Percentiles rank a stretch among this genome's conserved stretches.
Evolutionary conservation across 1,284 basidiomycete species (phyloP).

Genomic region (Apiotrichum sp.): DNA sequence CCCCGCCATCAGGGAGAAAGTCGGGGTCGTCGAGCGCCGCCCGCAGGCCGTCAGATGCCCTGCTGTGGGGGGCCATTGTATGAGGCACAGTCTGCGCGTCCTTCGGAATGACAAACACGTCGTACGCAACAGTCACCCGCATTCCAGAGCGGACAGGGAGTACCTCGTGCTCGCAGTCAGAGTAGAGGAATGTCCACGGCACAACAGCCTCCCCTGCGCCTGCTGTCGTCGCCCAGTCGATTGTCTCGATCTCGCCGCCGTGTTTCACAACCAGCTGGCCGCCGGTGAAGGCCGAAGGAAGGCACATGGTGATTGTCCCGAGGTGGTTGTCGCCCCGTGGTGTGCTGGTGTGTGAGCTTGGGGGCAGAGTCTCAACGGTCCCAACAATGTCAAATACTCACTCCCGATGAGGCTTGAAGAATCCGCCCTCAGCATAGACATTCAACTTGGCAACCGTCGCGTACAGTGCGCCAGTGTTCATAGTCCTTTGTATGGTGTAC

Average conservation of each 20-base stretch:
- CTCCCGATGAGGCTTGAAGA: slow-evolving; percentile 23
- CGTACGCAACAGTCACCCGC: slow-evolving; percentile 48
- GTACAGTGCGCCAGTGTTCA: slow-evolving; percentile 1
- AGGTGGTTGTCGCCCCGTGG: slow-evolving; percentile 14
- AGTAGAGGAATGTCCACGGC: slow-evolving; percentile 39
- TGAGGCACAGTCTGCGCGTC: too few relatives aligned
- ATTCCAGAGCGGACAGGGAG: slow-evolving; percentile 46
- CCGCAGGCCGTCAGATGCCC: too few relatives aligned
- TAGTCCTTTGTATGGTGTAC: background rate
- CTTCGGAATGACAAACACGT: slow-evolving; percentile 26
- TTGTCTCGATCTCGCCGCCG: slow-evolving; percentile 1
- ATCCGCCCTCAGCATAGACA: slow-evolving; percentile 15
- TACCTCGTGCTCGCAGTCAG: slow-evolving; percentile 52
- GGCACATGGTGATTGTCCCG: slow-evolving; percentile 19
- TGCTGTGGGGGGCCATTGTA: too few relatives aligned
- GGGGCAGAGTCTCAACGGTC: background rate
- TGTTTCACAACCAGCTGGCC: slow-evolving; percentile 21
- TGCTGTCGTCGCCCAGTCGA: slow-evolving; percentile 11
- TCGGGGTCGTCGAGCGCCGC: slow-evolving; percentile 2
- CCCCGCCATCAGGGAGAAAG: slow-evolving; percentile 29
- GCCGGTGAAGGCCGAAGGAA: slow-evolving; percentile 17
- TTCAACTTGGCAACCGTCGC: slow-evolving; percentile 16
- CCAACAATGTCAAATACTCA: background rate
- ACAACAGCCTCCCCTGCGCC: background rate
- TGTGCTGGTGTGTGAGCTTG: slow-evolving; percentile 2